These are phyloP conservation scores for Gastrodia elata DNA, from an alignment of 106 monocot genomes.

Conservation along the genomic window DNA sequence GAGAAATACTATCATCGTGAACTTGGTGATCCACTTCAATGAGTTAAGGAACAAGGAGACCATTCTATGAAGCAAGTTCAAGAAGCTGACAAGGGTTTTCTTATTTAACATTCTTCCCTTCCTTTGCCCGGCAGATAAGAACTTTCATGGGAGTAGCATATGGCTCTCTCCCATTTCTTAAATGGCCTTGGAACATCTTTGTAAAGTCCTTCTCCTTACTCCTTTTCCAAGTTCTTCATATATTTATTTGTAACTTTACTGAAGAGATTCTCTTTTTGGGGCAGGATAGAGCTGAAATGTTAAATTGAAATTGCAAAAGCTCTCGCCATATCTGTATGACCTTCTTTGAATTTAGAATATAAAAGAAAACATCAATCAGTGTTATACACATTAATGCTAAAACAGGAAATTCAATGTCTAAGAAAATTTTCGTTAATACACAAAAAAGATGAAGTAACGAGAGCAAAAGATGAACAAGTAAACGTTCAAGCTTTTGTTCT, in stretches of 20 bases:
- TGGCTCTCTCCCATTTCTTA: slow-evolving; percentile 66
- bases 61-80: slow-evolving; percentile 58
- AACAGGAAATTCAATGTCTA: too few species aligned
- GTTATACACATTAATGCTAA: too few species aligned
- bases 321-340: background rate
- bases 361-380: background rate
- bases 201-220: slow-evolving; percentile 25
- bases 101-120: slow-evolving; percentile 31
- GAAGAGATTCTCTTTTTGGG: slow-evolving; percentile 1
- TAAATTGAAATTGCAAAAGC: background rate
- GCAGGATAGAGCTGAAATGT: slow-evolving; percentile 4
- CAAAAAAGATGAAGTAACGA: too few species aligned
- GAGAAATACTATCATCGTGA: slow-evolving; percentile 22
- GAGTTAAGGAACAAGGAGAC: slow-evolving; percentile 55
- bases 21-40: slow-evolving; percentile 50
- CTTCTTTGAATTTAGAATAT: background rate
- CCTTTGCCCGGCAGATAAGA: slow-evolving; percentile 46
- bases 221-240: background rate
- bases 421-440: too few species aligned
- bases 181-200: slow-evolving; percentile 48
- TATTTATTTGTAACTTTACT: background rate
- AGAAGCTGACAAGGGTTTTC: slow-evolving; percentile 56
- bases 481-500: too few species aligned
- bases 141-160: slow-evolving; percentile 54
- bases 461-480: too few species aligned